Evolutionary conservation across 768 basidiomycete species (phyloP), one percentile per base, ranked within the genome.

Genomic region (Collybia sp.): DNA sequence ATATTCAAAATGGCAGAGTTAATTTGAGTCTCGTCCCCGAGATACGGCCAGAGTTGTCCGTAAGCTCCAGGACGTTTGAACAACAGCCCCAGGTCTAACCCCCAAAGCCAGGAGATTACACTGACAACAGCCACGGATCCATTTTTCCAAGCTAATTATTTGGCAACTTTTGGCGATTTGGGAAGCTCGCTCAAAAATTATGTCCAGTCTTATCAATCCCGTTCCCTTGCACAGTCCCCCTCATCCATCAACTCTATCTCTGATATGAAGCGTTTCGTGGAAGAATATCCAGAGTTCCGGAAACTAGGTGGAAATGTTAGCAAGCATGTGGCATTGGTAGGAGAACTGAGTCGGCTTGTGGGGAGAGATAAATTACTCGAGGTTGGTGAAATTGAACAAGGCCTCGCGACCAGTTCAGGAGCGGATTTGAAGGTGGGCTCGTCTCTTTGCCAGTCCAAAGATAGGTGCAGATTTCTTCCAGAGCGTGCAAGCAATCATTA

Each of bases 181-280:
- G 96, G 96, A 6, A 86, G 88, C 15, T 83, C 88, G 18, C 75
- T 99, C 40, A 92, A 91, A 59, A 76, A 85, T 46, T 97, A 98
- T 62, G 96, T 99, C 2, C 87, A 91, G 58, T 86, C 92, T 13
- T 98, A 98, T 66, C 88, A 92, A 60, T 81, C 82, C 13, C 82
- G 82, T 31, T 89, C 88, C n/a, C 67, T 86, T 20, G 80, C 85
- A 2, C 79, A 91, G 42, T 77, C 80, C 0, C 83, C 87, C 0
- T 79, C 83, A 1, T 73, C 86, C 17, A 95, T 99, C 51, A 93
- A 94, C 58, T 97, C 95, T 0, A 93, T 98, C 47, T 67, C 75
- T 4, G 96, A 99, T 55, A 99, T 99, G 96, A 98, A 98, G 63
- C 82, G 77, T 8, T 95, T 95, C 56, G 89, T 99, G 2, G 96